Evolutionary conservation across 1,284 basidiomycete species (phyloP).

Genomic region (Ceratorhiza oryzae-sativae): DNA sequence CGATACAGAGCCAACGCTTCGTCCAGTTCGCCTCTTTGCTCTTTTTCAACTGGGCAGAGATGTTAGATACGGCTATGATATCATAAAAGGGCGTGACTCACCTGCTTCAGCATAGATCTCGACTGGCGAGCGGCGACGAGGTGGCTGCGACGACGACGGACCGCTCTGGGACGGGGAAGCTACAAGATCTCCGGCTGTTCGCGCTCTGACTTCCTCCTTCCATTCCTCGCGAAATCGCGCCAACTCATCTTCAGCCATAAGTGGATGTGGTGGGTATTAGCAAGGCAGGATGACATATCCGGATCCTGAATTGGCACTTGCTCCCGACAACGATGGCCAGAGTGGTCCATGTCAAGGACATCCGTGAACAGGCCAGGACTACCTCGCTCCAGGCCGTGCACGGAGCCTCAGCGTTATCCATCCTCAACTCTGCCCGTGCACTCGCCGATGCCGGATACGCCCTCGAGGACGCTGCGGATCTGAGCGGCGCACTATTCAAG

Average conservation of each 20-base stretch:
- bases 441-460: slow-evolving; percentile 37
- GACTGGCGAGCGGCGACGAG: slow-evolving; percentile 40
- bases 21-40: slow-evolving; percentile 75
- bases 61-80: not conserved
- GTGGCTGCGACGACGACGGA: slow-evolving; percentile 16
- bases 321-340: slow-evolving; percentile 35
- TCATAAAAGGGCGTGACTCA: not conserved
- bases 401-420: slow-evolving; percentile 13
- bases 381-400: slow-evolving; percentile 19
- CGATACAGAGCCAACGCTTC: slow-evolving; percentile 78
- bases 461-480: slow-evolving; percentile 41
- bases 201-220: slow-evolving; percentile 64
- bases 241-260: slow-evolving; percentile 56
- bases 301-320: slow-evolving; percentile 1
- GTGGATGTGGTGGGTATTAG: slow-evolving; percentile 19
- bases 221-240: slow-evolving; percentile 75
- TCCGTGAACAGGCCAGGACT: slow-evolving; percentile 28
- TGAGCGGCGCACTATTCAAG: slow-evolving; percentile 40
- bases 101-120: slow-evolving; percentile 42
- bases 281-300: not conserved
- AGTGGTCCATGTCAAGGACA: slow-evolving; percentile 30
- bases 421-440: slow-evolving; percentile 1
- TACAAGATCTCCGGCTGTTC: slow-evolving; percentile 40
- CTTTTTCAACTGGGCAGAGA: slow-evolving; percentile 66
- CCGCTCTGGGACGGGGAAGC: not conserved